Conservation (phyloP, 345 rosid genomes). For the Boechera divaricarpa region DNA sequence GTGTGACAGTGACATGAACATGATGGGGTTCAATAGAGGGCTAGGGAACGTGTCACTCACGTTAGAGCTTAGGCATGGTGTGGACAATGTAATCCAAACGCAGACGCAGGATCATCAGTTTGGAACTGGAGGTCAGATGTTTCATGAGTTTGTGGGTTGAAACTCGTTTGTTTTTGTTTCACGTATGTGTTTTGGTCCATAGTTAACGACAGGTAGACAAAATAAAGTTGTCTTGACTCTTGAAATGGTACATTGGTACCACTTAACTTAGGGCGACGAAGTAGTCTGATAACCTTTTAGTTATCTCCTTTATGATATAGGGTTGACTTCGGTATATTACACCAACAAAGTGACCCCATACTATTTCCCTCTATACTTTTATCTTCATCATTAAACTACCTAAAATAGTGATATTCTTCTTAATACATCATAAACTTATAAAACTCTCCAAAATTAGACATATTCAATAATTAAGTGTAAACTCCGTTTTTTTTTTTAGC, state of each 20-base stretch:
- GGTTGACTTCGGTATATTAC: too few relatives aligned
- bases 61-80: constrained; percentile 11
- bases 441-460: too few relatives aligned
- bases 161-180: not conserved
- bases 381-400: too few relatives aligned
- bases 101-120: constrained; percentile 6
- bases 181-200: not conserved
- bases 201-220: not conserved
- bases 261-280: not conserved
- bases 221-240: not conserved
- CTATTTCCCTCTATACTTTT: too few relatives aligned
- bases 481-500: too few relatives aligned
- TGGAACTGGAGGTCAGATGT: constrained; percentile 1
- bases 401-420: too few relatives aligned
- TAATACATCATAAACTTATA: too few relatives aligned
- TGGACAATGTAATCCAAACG: not conserved
- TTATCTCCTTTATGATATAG: not conserved
- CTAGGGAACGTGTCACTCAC: constrained; percentile 9
- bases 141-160: constrained; percentile 10
- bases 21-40: not conserved
- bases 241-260: not conserved
- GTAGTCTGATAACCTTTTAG: not conserved
- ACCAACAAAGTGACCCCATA: too few relatives aligned
- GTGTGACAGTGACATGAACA: not conserved
- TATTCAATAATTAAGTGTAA: too few relatives aligned